phyloP scores from a whole-genome alignment of 2,329 filamentous ascomycete species.

The Ampelomyces quisqualis region DNA sequence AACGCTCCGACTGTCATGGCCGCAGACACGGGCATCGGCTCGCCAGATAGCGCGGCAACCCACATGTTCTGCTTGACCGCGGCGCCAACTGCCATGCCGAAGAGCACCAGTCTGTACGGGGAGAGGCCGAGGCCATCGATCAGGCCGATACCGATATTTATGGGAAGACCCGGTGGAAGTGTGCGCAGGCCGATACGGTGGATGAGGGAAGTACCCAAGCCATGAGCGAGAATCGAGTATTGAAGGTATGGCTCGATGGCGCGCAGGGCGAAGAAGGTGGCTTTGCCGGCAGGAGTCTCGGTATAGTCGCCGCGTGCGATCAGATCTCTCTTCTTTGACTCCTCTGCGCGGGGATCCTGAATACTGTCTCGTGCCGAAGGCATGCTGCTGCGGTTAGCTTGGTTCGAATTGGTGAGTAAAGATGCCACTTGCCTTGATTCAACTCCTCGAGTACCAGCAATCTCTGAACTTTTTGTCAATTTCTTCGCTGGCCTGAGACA shows the following conservation, averaged over 20 bases:
- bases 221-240: slow-evolving; percentile 52
- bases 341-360: slow-evolving; percentile 34
- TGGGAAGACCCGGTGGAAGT: slow-evolving; percentile 46
- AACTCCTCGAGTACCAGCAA: too few relatives aligned
- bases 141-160: slow-evolving; percentile 42
- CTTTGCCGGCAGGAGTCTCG: slow-evolving; percentile 43
- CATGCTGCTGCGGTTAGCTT: slow-evolving; percentile 3
- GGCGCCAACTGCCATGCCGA: slow-evolving; percentile 56
- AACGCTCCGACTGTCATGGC: slow-evolving; percentile 52
- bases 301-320: slow-evolving; percentile 47
- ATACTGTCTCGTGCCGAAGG: slow-evolving; percentile 8
- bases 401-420: not conserved
- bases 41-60: slow-evolving; percentile 50
- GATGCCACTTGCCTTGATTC: too few relatives aligned
- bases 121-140: slow-evolving; percentile 52
- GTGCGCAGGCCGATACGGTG: slow-evolving; percentile 48
- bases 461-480: too few relatives aligned
- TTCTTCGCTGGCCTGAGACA: too few relatives aligned
- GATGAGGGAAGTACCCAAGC: slow-evolving; percentile 48
- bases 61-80: slow-evolving; percentile 60
- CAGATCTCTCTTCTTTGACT: slow-evolving; percentile 37
- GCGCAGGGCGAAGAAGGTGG: slow-evolving; percentile 51
- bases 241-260: slow-evolving; percentile 51
- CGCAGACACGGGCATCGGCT: slow-evolving; percentile 51
- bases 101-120: slow-evolving; percentile 53